Evolutionary conservation across 257 asterid genomes (phyloP), one percentile per base, ranked within the genome.

Genomic region (Avicennia marina): DNA sequence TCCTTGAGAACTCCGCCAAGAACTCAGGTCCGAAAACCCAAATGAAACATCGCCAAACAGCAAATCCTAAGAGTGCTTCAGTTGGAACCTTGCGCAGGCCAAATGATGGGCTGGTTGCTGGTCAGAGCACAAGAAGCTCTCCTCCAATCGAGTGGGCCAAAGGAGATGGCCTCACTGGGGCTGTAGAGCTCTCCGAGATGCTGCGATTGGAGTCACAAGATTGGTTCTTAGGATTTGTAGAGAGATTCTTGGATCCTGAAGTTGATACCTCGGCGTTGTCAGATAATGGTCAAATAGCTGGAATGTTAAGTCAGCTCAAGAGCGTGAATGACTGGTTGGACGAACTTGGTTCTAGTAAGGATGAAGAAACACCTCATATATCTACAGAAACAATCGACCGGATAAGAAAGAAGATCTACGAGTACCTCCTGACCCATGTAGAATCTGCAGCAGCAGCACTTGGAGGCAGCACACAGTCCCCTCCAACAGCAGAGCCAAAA

Each of bases 361-460:
- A 76, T 33, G 95, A 79, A 25, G 94, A 85, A 60, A 63, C 67
- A 5, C 73, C 83, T 21, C 77, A 75, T 15, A 73, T 91, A 43
- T 72, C 87, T 1, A 34, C 79, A 0, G 95, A 86, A 68, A 89
- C 94, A 0, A 69, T 80, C 0, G 95, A 88, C 49, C 79, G 97
- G 78, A 88, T 91, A 65, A 71, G 98, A 50, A 91, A 91, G 78
- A 91, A 88, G 86, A 91, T 88, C 20, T 91, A 91, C 2, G 98
- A 88, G 75, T 91, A 91, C 70, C 95, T 91, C 59, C 97, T 91
- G 42, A 91, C 95, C 0, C 98, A 91, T 16, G 97, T 91, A 0
- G 98, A 91, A 62, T 88, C 95, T 52, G 97, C 97, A 24, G 98
- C 98, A 2, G 94, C 95, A 19, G 98, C 95, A 26, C 90, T 88